These are phyloP conservation scores for Mucor velutinosus DNA, from an alignment of 371 early-diverging fungal genomes.

Conservation along the genomic window DNA sequence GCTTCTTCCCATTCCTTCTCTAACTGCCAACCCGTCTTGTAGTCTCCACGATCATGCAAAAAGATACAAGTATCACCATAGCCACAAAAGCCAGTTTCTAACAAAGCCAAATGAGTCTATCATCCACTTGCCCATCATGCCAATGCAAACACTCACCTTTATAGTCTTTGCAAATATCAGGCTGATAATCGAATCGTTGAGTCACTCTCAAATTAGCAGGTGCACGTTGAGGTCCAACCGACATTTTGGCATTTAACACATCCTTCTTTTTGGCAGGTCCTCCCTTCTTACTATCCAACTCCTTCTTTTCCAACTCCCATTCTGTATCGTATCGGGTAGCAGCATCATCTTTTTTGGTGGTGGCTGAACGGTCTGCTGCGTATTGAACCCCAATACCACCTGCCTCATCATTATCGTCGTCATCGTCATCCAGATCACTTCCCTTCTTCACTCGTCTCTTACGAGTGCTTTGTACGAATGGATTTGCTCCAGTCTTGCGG, in stretches of 20 bases:
- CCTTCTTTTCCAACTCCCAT: constrained; percentile 49
- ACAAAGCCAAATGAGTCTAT: neutral
- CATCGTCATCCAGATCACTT: neutral
- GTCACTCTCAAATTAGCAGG: constrained; percentile 86
- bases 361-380: constrained; percentile 52
- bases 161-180: constrained; percentile 98
- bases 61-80: constrained; percentile 97
- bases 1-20: constrained; percentile 94
- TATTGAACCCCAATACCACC: constrained; percentile 59
- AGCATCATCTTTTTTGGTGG: constrained; percentile 51
- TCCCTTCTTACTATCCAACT: constrained; percentile 34
- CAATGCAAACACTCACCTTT: constrained; percentile 61
- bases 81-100: constrained; percentile 91
- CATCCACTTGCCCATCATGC: neutral
- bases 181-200: constrained; percentile 92
- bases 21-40: constrained; percentile 95
- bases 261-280: constrained; percentile 30
- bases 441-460: constrained; percentile 33
- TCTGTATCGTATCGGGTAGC: constrained; percentile 58
- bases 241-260: constrained; percentile 52
- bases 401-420: constrained; percentile 35
- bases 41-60: constrained; percentile 96
- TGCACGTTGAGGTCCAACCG: constrained; percentile 87
- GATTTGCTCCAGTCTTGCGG: constrained; percentile 41
- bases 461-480: constrained; percentile 49